Evolutionary conservation across 2,329 filamentous ascomycete genomes (phyloP), one percentile per base, ranked within the genome.

Genomic region (Zarea fungicola): DNA sequence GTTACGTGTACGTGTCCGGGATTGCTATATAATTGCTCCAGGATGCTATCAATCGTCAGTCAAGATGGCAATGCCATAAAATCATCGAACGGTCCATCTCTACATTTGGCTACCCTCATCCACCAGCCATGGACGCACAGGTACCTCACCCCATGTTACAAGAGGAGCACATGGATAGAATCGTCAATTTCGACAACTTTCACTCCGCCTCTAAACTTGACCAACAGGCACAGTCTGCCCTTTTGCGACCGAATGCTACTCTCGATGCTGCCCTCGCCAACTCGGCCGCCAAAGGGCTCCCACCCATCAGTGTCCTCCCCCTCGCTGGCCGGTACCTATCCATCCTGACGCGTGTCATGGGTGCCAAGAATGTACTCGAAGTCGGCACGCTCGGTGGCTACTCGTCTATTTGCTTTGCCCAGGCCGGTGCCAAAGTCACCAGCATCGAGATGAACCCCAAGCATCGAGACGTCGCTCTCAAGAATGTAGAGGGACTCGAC

Each of bases 361-460:
- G 58, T 19, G 66, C 65, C 31, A 65, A 65, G 46, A 56, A 61
- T 5, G 64, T 74, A 3, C 71, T 81, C 29, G 78, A 82, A 57
- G 64, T 81, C 41, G 78, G 78, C 21, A 80, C 75, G 0, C 59
- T 81, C 22, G 77, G 77, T 11, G 77, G 71, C 7, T 81, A 78
- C 59, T 72, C 70, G 1, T 69, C 73, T 13, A 75, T 80, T 47
- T 80, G 73, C 67, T 66, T 81, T 42, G 76, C 75, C 3, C 61
- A 57, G 46, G 50, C 62, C 3, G 63, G 62, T 28, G 60, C 58
- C n/a, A 21, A 16, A 1, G 66, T 80, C 23, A 76, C 72, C 0
- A 76, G 65, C 37, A 65, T 80, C 39, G 76, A 80, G 54, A 65
- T 74, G 28, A 58, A 75, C 52, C 56, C 65, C 4, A 62, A 71